Evolutionary conservation across 176 grass and related monocot genomes (phyloP), one percentile per base, ranked within the genome.

Genomic region (Hsuehochloa calcarea): DNA sequence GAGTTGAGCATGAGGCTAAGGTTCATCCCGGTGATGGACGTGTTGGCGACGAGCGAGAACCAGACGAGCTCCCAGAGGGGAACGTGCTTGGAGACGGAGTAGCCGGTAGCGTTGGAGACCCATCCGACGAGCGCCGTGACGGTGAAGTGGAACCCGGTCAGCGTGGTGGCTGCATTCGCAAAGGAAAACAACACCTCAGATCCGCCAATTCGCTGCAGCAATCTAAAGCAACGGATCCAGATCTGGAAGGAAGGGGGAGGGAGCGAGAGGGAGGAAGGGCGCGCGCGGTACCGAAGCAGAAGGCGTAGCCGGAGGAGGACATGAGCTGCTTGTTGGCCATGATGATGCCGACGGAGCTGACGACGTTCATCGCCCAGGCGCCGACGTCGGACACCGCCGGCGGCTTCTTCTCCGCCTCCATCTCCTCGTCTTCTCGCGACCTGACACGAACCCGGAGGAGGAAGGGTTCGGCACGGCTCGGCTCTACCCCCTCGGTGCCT

Each of bases 271-370:
- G 67, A 31, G 63, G 54, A 1, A 10, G 41, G 12, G 50, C 10
- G 29, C 22, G 27, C 3, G 56, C 11, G 58, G 41, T 97, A 97
- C 95, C 92, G 69, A 97, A 97, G 90, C 81, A 60, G 90, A 97
- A 97, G 82, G 72, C 87, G 80, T 97, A 97, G 78, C 95, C 95
- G 82, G 55, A 78, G 39, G 92, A 80, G 65, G 95, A 97, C 95
- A 97, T 94, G 82, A 97, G 95, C 87, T 94, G 90, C 92, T 97
- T 97, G 83, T 97, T 97, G 63, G 85, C 89, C 95, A 97, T 97
- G 75, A 97, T 97, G 77, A 97, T 89, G 45, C 95, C 89, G 43
- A 97, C 95, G 87, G 95, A 92, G 92, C 95, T 97, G 88, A 97
- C 95, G 84, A 97, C 95, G 85, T 97, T 97, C 95, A 97, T 94